Evolutionary conservation across 495 filamentous ascomycete species (phyloP), one percentile per base, ranked within the genome.

Genomic region (Penicillium tannophilum): DNA sequence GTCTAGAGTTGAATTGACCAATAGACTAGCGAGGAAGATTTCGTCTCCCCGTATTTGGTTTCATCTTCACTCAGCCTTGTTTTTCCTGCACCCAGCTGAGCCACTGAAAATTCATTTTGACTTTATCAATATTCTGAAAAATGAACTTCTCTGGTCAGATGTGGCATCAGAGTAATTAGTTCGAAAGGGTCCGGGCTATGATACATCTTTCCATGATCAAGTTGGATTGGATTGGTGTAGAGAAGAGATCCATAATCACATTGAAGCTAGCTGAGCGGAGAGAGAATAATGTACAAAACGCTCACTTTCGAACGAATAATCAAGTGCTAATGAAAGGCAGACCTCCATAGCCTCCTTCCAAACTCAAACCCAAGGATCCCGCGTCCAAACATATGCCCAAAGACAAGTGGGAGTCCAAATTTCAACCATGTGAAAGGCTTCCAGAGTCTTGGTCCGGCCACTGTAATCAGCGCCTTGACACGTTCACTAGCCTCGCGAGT

Each of bases 371-470:
- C 4, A 11, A 62, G 24, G 48, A 64, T 39, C 7, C 51, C 20
- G 14, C 58, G 45, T 43, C 64, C 64, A 20, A 64, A 3, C 2
- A 67, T 1, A 41, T 61, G 64, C 6, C 64, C 64, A 48, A 67
- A 54, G 12, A 43, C 58, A 47, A 67, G n/a, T 28, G 64, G 64
- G 11, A 67, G 36, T 39, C 64, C 64, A 67, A 67, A 67, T 41
- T 47, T 64, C 16, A 67, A 59, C 64, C 64, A 67, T 2, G 64
- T 56, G 1, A 47, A 59, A 23, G 64, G 64, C 30, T 55, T 52
- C 31, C 30, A 64, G 30, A 67, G 48, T 6, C 28, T 24, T 17
- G 45, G 42, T 30, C 20, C 26, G 2, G 65, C 62, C 14, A 54
- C 23, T n/a, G 11, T 47, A 5, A 53, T 33, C 30, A 64, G 53